A percentile compares a stretch with the other conserved stretches of the same genome.
phyloP scores from a whole-genome alignment of 2,329 filamentous ascomycete species.

The Zymoseptoria ardabiliae region DNA sequence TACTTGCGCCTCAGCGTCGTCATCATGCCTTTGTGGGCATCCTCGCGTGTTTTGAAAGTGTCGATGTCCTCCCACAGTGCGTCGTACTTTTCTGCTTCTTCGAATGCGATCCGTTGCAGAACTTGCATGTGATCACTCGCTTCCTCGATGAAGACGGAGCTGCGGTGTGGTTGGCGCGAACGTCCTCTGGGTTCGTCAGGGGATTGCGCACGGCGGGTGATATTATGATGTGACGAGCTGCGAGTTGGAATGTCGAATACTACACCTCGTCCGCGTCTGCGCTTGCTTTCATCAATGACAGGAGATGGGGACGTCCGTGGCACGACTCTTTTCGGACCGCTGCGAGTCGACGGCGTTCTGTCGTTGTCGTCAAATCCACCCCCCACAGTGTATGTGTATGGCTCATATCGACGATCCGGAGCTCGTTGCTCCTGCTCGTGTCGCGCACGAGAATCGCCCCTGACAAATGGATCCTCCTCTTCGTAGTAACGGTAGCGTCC shows the following conservation, averaged over 20 bases:
- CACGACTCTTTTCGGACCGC: background rate
- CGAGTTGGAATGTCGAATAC: background rate
- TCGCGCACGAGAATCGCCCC: background rate
- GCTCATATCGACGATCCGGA: background rate
- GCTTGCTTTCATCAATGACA: background rate
- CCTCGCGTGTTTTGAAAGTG: conserved; percentile 1
- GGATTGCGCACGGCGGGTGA: background rate
- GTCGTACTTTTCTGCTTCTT: conserved; percentile 6
- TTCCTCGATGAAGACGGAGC: conserved; percentile 13
- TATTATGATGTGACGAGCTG: background rate
- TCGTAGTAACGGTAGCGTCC: background rate
- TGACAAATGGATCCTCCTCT: background rate
- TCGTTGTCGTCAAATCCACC: background rate
- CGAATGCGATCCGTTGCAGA: conserved; percentile 3
- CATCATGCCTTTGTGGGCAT: background rate
- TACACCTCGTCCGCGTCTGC: background rate
- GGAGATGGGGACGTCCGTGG: background rate
- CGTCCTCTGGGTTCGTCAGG: background rate
- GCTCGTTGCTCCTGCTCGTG: background rate
- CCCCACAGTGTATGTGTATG: background rate
- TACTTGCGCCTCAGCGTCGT: background rate
- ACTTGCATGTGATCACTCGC: conserved; percentile 9
- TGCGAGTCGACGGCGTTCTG: background rate
- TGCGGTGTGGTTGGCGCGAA: background rate
- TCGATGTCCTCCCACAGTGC: conserved; percentile 12